phyloP scores from a whole-genome alignment of 257 asterid species.

The Gentiana dahurica region DNA sequence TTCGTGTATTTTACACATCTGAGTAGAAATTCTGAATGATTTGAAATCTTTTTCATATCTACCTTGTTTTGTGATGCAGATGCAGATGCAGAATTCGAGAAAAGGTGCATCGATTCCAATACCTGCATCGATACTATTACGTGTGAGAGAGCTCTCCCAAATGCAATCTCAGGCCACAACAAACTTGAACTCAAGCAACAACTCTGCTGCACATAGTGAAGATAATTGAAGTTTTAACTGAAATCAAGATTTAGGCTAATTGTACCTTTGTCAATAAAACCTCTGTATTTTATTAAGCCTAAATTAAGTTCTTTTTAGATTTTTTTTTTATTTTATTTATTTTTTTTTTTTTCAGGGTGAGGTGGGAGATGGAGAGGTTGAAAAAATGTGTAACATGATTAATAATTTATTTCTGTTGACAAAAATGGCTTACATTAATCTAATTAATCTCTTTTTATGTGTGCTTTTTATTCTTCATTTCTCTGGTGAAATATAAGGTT shows the following conservation, averaged over 20 bases:
- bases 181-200: conserved; percentile 31
- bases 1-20: too few relatives aligned
- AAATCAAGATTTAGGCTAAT: conserved; percentile 31
- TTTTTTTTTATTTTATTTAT: too few relatives aligned
- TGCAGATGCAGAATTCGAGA: conserved; percentile 46
- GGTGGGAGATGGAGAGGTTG: too few relatives aligned
- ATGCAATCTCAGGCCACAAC: conserved; percentile 47
- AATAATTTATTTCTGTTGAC: too few relatives aligned
- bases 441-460: neutral
- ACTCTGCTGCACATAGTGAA: conserved; percentile 23
- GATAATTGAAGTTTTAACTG: conserved; percentile 21
- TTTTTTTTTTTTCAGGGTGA: too few relatives aligned
- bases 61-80: neutral
- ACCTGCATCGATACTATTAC: conserved; percentile 63
- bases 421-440: neutral
- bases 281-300: neutral
- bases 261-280: conserved; percentile 28
- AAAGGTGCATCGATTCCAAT: conserved; percentile 63
- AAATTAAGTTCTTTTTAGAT: too few relatives aligned
- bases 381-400: too few relatives aligned
- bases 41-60: too few relatives aligned
- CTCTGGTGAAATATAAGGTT: neutral
- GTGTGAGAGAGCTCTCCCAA: conserved; percentile 87
- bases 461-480: neutral
- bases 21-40: too few relatives aligned